Conservation (phyloP, 345 rosid genomes). For the Clarkia xantiana region DNA sequence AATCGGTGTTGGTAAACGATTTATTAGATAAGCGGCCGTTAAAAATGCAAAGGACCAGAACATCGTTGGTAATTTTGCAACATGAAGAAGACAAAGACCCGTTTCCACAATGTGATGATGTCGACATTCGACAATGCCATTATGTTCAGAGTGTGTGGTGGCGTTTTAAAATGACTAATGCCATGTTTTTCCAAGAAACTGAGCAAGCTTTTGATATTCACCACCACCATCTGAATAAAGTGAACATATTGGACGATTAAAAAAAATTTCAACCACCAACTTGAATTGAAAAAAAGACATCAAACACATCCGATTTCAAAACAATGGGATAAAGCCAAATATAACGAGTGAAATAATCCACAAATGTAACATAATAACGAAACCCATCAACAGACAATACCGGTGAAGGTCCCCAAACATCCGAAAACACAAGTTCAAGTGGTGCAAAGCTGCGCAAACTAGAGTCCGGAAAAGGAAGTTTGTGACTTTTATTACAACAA, state of each 20-base stretch:
- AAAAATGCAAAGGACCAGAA: too few species aligned
- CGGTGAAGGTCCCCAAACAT: slow-evolving; percentile 1
- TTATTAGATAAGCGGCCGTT: too few species aligned
- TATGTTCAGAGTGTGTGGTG: slow-evolving; percentile 1
- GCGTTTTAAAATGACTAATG: neutral
- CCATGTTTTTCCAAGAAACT: neutral
- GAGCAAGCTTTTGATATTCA: neutral
- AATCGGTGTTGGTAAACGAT: too few species aligned
- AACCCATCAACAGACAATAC: neutral
- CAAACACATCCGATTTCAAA: neutral
- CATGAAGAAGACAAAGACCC: neutral
- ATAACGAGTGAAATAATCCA: too few species aligned
- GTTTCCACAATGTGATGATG: neutral
- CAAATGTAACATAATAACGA: neutral
- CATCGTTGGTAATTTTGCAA: too few species aligned
- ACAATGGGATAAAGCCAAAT: slow-evolving; percentile 4
- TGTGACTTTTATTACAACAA: slow-evolving; percentile 4
- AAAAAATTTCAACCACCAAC: neutral
- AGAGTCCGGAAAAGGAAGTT: too few species aligned
- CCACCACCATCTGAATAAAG: neutral
- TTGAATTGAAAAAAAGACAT: neutral
- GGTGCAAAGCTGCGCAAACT: neutral
- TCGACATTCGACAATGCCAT: too few species aligned
- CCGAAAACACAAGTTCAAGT: slow-evolving; percentile 2
- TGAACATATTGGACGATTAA: neutral